Evolutionary conservation across 306 rosid species (phyloP).

Genomic region (Vigna trinervia): DNA sequence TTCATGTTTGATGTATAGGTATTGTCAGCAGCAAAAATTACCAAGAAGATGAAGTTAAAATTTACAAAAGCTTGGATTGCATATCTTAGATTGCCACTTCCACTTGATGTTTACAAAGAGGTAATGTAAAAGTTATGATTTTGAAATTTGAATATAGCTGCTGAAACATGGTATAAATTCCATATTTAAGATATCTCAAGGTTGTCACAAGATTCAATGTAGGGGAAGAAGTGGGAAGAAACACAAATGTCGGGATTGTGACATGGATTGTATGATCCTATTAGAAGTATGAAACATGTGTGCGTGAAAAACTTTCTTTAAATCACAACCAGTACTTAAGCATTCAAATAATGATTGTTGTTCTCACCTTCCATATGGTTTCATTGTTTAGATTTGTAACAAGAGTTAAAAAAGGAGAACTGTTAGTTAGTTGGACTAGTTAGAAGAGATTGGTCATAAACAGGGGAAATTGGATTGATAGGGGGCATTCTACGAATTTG

Average conservation of each 20-base stretch:
- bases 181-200: constrained; percentile 1
- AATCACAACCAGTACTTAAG: not conserved
- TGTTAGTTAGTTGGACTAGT: not conserved
- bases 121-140: constrained; percentile 54
- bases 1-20: constrained; percentile 55
- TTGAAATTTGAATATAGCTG: constrained; percentile 24
- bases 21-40: constrained; percentile 59
- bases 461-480: not conserved
- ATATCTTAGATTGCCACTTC: constrained; percentile 84
- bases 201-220: not conserved
- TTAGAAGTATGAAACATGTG: not conserved
- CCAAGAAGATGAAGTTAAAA: constrained; percentile 78
- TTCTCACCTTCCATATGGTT: not conserved
- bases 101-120: constrained; percentile 91
- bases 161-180: constrained; percentile 1
- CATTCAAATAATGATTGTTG: not conserved
- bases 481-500: not conserved
- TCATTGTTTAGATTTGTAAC: not conserved
- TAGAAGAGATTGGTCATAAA: not conserved
- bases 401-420: not conserved
- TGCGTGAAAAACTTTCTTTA: not conserved
- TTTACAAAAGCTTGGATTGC: constrained; percentile 91
- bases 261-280: not conserved
- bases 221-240: not conserved
- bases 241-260: not conserved